Base-by-base conservation (phyloP, 495 filamentous ascomycete genomes). In the Lentithecium fluviatile region DNA sequence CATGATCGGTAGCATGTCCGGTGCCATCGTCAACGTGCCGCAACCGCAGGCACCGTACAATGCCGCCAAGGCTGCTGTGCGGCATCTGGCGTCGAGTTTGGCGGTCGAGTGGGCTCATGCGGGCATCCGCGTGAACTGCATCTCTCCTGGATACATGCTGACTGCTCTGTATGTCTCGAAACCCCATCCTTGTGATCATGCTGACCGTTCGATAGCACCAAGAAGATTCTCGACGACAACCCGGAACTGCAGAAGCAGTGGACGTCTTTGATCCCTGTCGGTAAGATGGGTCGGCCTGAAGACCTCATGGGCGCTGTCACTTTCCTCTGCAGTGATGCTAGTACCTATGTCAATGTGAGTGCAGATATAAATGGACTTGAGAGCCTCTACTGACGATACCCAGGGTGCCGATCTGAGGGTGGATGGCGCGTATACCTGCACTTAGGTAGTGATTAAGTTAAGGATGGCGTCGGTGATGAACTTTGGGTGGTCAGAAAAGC, bases 1-100 rank as follows among this genome's bases (percentile, higher is more conserved):
- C 59, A 89, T 96, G 78, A 96, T 97, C 65, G 91, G 91, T 15
- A 91, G 86, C 80, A 97, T 98, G 94, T 90, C 86, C 72, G 92
- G 91, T 42, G 74, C 85, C 36, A 90, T 97, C 64, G 92, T 97
- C 70, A 97, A 97, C 60, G 85, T 97, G 6, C 93, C 93, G 2
- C 93, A 98, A 73, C 91, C 91, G 6, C 93, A 97, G 71, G 87
- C 88, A 20, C 91, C 92, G 0, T 96, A 96, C 71, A 95, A 95
- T 69, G 89, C 85, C 1, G 81, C 90, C 55, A 96, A 96, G 70
- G 91, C 91, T 4, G 91, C 90, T 0, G 90, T 96, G 25, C 79
- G 90, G 24, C 91, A 96, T 69, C 75, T 96, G 43, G 88, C 87
- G 11, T 79, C 85, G 19, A 89, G 84, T 42, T 78, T 96, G 32